Percentiles rank a stretch among this genome's conserved stretches.
Conservation (phyloP, 176 grass and related monocot genomes). For the Hordeum marinum region DNA sequence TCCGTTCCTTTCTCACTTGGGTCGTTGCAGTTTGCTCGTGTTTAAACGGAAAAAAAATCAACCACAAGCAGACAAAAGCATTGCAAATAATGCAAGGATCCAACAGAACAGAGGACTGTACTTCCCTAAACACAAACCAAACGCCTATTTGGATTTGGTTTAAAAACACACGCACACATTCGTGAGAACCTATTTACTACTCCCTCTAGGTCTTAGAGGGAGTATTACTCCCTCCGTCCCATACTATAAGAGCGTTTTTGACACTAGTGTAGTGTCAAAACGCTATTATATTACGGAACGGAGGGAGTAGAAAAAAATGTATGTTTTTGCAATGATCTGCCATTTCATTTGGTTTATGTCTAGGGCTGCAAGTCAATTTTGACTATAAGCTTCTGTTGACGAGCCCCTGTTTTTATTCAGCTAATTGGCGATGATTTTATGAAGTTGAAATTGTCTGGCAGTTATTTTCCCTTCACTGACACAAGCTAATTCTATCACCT, state of each 20-base stretch:
- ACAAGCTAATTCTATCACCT: constrained; percentile 11
- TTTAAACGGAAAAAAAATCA: not conserved
- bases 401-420: not conserved
- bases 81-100: not conserved
- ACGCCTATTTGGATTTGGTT: too few species aligned
- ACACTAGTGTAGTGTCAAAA: too few species aligned
- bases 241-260: too few species aligned
- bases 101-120: not conserved
- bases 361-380: not conserved
- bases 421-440: not conserved
- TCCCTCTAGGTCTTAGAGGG: too few species aligned
- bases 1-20: not conserved
- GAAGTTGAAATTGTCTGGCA: not conserved
- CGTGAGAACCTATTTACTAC: not conserved
- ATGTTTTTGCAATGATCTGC: not conserved
- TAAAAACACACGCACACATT: too few species aligned
- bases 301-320: not conserved
- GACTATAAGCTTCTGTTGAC: not conserved
- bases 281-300: too few species aligned
- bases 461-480: not conserved
- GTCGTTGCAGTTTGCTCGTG: not conserved
- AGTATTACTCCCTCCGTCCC: too few species aligned
- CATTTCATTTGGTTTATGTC: not conserved
- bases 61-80: not conserved
- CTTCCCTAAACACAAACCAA: not conserved